A percentile compares a stretch with the other conserved stretches of the same genome.
phyloP scores from a whole-genome alignment of 164 flowering plant species.

The Macadamia integrifolia region DNA sequence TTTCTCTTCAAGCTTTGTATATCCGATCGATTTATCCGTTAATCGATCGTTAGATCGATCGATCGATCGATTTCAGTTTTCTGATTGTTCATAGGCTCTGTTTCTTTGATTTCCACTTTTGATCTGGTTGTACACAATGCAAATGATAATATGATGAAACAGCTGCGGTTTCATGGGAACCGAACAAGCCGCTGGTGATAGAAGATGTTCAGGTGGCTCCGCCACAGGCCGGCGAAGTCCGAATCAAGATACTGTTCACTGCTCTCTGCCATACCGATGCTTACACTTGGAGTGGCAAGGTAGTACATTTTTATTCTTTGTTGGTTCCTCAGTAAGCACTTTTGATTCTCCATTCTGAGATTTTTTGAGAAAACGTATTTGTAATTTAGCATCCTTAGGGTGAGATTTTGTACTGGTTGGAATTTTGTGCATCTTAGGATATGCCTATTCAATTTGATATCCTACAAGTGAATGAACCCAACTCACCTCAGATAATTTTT shows the following conservation, averaged over 20 bases:
- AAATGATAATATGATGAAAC: constrained; percentile 5
- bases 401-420: no score
- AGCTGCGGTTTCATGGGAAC: constrained; percentile 99
- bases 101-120: not conserved
- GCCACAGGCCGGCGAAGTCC: constrained; percentile 94
- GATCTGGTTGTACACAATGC: not conserved
- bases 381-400: no score
- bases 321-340: not conserved
- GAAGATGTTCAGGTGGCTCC: constrained; percentile 89
- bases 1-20: no score
- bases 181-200: constrained; percentile 78
- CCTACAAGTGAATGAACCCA: no score
- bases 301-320: constrained; percentile 9
- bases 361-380: no score
- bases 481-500: no score
- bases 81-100: not conserved
- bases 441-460: no score
- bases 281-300: constrained; percentile 99
- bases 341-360: no score
- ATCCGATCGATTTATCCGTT: no score
- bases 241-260: constrained; percentile 77
- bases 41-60: no score
- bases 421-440: no score
- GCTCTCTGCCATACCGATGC: constrained; percentile 99
- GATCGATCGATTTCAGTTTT: not conserved